Evolutionary conservation across 2,329 filamentous ascomycete species (phyloP).

Genomic region (Dothidotthia symphoricarpi): DNA sequence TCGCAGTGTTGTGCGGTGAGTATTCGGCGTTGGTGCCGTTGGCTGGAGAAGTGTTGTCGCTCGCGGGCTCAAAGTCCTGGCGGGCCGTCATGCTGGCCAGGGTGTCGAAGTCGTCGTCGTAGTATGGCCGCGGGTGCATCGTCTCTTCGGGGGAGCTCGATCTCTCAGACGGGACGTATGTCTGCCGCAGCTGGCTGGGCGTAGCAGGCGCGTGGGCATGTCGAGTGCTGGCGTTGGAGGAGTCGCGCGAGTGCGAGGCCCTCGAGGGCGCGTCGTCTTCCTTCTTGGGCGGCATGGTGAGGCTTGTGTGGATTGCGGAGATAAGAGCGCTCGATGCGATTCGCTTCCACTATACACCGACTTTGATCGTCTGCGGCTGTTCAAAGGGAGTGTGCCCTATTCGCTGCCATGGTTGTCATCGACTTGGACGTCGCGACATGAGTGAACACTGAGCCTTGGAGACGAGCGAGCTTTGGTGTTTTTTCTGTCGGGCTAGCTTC

Average conservation of each 20-base stretch:
- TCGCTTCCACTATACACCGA: too few relatives aligned
- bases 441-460: too few relatives aligned
- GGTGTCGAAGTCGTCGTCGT: constrained; percentile 20
- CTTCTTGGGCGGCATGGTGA: constrained; percentile 27
- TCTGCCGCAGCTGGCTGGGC: constrained; percentile 44
- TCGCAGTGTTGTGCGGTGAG: constrained; percentile 17
- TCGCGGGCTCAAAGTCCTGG: constrained; percentile 5
- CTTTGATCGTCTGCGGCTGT: too few relatives aligned
- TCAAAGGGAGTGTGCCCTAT: too few relatives aligned
- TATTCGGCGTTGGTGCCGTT: constrained; percentile 18
- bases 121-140: constrained; percentile 28
- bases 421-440: too few relatives aligned
- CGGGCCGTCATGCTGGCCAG: constrained; percentile 12
- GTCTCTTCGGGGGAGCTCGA: constrained; percentile 46
- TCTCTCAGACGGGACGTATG: constrained; percentile 43
- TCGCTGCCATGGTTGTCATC: neutral
- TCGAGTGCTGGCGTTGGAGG: constrained; percentile 31
- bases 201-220: constrained; percentile 38
- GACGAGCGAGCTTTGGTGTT: too few relatives aligned
- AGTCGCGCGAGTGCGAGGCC: constrained; percentile 31
- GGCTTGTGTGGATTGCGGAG: constrained; percentile 1
- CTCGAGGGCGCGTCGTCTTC: constrained; percentile 20
- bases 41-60: constrained; percentile 24
- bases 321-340: too few relatives aligned
- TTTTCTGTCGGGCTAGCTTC: neutral